Conservation (phyloP, 176 grass and related monocot genomes). For the Bothriochloa decipiens region DNA sequence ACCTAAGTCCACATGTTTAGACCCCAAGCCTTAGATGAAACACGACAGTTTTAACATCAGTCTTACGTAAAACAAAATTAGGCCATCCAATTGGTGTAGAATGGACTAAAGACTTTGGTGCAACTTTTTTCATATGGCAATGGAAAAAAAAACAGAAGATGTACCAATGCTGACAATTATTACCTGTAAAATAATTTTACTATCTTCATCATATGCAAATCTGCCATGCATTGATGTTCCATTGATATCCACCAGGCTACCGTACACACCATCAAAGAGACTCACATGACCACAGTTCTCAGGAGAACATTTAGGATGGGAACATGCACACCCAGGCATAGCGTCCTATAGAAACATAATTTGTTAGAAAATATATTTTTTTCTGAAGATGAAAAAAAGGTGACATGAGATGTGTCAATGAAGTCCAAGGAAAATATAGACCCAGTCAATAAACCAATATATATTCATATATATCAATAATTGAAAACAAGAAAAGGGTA, state of each 20-base stretch:
- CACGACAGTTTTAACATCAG: slow-evolving; percentile 21
- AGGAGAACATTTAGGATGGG: slow-evolving; percentile 53
- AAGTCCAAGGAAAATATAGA: neutral
- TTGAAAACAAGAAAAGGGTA: slow-evolving; percentile 36
- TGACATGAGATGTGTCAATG: neutral
- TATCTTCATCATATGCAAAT: slow-evolving; percentile 80
- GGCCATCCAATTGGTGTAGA: slow-evolving; percentile 6
- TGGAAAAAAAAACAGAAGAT: neutral
- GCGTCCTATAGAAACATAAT: slow-evolving; percentile 57
- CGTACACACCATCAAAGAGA: slow-evolving; percentile 64
- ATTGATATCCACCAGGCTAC: slow-evolving; percentile 64
- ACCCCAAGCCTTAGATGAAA: neutral
- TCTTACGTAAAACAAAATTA: neutral
- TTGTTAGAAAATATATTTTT: slow-evolving; percentile 42
- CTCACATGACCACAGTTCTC: slow-evolving; percentile 75
- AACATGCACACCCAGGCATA: slow-evolving; percentile 65
- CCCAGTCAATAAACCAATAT: neutral
- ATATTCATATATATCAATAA: slow-evolving; percentile 21
- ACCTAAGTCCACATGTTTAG: slow-evolving; percentile 23
- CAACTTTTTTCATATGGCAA: neutral
- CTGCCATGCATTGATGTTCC: slow-evolving; percentile 66
- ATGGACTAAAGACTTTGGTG: neutral
- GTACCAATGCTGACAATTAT: neutral
- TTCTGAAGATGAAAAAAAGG: slow-evolving; percentile 14
- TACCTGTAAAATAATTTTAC: slow-evolving; percentile 83